Evolutionary conservation across 495 filamentous ascomycete genomes (phyloP).

Genomic region (Penicillium lividum): DNA sequence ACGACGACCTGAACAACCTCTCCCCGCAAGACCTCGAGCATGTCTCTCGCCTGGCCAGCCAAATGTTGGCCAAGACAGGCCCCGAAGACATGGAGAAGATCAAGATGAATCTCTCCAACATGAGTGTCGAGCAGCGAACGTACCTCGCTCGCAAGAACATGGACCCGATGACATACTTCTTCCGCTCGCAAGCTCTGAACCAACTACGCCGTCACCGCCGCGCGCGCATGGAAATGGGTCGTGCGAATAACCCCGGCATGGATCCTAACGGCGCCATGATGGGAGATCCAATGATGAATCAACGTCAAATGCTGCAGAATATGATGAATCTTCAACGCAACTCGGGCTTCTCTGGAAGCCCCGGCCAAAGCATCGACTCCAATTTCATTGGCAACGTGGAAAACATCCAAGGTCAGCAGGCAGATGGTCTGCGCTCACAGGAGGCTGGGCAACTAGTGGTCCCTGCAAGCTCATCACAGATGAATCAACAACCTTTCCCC

Average conservation of each 20-base stretch:
- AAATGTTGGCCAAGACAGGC: constrained; percentile 41
- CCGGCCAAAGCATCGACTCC: constrained; percentile 46
- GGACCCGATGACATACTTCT: constrained; percentile 52
- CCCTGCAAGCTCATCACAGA: constrained; percentile 59
- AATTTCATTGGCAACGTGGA: constrained; percentile 54
- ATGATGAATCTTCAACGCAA: constrained; percentile 50
- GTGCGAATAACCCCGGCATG: constrained; percentile 28
- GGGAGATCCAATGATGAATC: constrained; percentile 43
- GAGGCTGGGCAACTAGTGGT: constrained; percentile 67
- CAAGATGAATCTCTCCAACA: constrained; percentile 41
- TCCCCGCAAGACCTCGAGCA: constrained; percentile 44
- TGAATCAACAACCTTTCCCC: constrained; percentile 41
- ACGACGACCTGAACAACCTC: constrained; percentile 42
- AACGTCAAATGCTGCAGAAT: constrained; percentile 42
- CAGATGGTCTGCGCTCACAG: constrained; percentile 61
- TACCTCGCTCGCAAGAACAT: constrained; percentile 41
- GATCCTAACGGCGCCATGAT: constrained; percentile 39
- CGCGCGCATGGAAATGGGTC: constrained; percentile 35
- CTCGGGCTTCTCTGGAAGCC: constrained; percentile 35
- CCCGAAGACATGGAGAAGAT: constrained; percentile 49
- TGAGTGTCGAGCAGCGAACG: constrained; percentile 47
- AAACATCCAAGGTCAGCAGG: constrained; percentile 62
- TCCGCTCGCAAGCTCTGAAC: constrained; percentile 49
- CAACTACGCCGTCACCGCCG: constrained; percentile 40
- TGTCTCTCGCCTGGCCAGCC: constrained; percentile 43